Percentiles rank a stretch among this genome's conserved stretches.
Conservation (phyloP, 306 rosid species). For the Senna tora region DNA sequence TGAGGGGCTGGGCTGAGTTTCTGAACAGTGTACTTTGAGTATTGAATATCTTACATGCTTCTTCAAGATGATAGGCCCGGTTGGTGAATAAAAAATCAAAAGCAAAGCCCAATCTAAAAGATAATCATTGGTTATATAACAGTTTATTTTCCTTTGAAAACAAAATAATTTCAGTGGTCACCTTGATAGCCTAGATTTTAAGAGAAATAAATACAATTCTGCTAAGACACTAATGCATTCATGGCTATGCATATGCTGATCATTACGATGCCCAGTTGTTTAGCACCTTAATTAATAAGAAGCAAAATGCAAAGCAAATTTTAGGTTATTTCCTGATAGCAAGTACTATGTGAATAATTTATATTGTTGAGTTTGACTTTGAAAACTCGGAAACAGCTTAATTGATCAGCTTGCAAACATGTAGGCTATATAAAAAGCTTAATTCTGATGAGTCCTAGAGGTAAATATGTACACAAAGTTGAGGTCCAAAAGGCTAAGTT, state of each 20-base stretch:
- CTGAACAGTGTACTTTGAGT: slow-evolving; percentile 21
- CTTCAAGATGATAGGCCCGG: slow-evolving; percentile 12
- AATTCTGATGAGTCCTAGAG: not conserved
- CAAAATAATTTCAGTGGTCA: not conserved
- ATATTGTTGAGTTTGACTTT: slow-evolving; percentile 19
- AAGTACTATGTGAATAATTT: not conserved
- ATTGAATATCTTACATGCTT: slow-evolving; percentile 18
- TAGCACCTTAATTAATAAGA: slow-evolving; percentile 6
- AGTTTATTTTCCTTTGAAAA: slow-evolving; percentile 5
- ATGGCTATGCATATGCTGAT: not conserved
- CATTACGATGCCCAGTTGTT: not conserved
- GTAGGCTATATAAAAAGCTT: not conserved
- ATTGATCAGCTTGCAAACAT: slow-evolving; percentile 17
- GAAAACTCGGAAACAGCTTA: slow-evolving; percentile 4
- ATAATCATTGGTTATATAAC: slow-evolving; percentile 7
- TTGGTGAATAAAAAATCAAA: slow-evolving; percentile 8
- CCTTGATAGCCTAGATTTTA: not conserved
- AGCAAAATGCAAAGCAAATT: slow-evolving; percentile 4
- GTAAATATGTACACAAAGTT: not conserved
- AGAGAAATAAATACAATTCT: not conserved
- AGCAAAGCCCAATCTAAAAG: not conserved
- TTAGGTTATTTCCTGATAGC: slow-evolving; percentile 2
- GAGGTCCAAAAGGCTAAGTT: not conserved
- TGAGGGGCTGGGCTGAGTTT: slow-evolving; percentile 47
- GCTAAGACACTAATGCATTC: not conserved